These are phyloP conservation scores for Floccularia luteovirens DNA, from an alignment of 768 basidiomycete genomes.

Conservation along the genomic window DNA sequence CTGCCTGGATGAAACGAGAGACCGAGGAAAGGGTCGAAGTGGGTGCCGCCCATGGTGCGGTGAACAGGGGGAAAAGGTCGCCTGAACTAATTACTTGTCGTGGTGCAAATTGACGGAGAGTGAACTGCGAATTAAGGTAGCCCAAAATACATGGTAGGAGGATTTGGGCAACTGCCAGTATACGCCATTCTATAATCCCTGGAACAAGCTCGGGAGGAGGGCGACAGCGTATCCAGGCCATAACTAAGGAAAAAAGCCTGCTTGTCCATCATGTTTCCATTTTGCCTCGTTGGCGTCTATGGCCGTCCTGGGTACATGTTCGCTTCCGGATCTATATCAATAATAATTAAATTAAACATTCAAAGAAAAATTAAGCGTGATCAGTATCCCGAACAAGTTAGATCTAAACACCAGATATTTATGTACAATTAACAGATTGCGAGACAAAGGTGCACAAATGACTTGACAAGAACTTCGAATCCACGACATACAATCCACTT, in stretches of 20 bases:
- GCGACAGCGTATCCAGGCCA: neutral
- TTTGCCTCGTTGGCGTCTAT: too few species aligned
- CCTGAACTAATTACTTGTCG: slow-evolving; percentile 26
- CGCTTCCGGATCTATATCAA: too few species aligned
- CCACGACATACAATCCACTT: too few species aligned
- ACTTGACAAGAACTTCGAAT: too few species aligned
- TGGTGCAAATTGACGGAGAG: slow-evolving; percentile 21
- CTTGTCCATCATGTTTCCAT: too few species aligned
- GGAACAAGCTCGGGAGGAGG: neutral
- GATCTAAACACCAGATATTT: too few species aligned
- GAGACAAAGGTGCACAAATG: too few species aligned
- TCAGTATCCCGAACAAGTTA: too few species aligned
- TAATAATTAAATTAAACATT: too few species aligned
- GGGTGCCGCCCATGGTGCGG: slow-evolving; percentile 28
- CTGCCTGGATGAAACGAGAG: slow-evolving; percentile 17
- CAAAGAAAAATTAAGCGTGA: too few species aligned
- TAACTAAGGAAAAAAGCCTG: neutral
- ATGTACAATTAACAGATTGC: too few species aligned
- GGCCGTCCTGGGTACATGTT: too few species aligned
- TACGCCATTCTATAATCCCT: slow-evolving; percentile 4
- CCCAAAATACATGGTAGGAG: slow-evolving; percentile 10
- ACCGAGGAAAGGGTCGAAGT: slow-evolving; percentile 13
- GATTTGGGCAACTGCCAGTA: slow-evolving; percentile 6
- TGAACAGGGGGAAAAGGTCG: slow-evolving; percentile 21
- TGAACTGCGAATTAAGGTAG: slow-evolving; percentile 9